Evolutionary conservation across 306 rosid species (phyloP), one percentile per base, ranked within the genome.

Genomic region (Fagus crenata): DNA sequence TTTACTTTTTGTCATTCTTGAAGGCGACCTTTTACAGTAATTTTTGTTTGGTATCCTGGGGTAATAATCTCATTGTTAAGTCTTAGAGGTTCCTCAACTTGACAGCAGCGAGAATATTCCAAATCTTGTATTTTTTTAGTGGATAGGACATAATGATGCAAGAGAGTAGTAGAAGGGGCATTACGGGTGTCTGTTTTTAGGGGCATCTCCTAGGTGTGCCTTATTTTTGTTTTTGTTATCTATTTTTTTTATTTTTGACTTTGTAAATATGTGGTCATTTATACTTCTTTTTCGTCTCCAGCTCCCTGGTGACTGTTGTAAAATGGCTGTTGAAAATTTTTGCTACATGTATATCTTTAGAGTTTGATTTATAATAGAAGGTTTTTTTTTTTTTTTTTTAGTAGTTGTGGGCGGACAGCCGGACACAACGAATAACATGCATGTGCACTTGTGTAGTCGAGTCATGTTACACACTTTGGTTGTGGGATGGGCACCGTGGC

Each of bases 131-230:
- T 11, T 71, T 49, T 75, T 49, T 36, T 14, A 12, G 49, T 68
- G 76, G 69, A 72, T 77, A 5, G 8, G 17, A 41, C 43, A 42
- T 14, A 18, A 49, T 32, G 51, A 63, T 63, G 67, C 32, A 18
- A 63, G 71, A 63, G 46, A 53, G 49, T 78, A 69, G 55, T 81
- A 53, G 32, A 73, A 40, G 72, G 81, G 80, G 83, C 82, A 63
- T 56, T 60, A 75, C 76, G 79, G 84, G 74, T 85, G 97, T 83
- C 90, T 82, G 76, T 86, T 92, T 91, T 90, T 88, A 86, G 86
- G 88, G 89, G 83, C 89, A 78, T 83, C 79, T 82, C 84, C 67
- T 61, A 54, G 75, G 60, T 81, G 82, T 75, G 83, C 85, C 75
- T 46, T 36, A 39, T n/a, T 28, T 51, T 12, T 67, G 35, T 70